These are phyloP conservation scores for Hortiboletus rubellus DNA, from an alignment of 1,284 basidiomycete species.

Conservation along the genomic window DNA sequence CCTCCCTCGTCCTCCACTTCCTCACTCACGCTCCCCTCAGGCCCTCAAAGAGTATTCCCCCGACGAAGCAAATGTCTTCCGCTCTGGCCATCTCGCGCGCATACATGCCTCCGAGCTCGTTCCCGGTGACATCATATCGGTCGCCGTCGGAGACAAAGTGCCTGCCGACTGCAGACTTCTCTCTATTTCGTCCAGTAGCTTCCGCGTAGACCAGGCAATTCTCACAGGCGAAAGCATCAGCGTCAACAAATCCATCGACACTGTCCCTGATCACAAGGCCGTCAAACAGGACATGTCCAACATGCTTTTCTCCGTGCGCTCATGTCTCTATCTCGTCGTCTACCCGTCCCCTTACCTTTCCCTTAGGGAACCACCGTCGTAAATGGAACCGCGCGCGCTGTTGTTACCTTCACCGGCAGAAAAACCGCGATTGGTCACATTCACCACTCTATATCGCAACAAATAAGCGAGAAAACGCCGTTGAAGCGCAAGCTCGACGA, in stretches of 20 bases:
- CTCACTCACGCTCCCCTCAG: slow-evolving; percentile 42
- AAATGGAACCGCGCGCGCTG: slow-evolving; percentile 81
- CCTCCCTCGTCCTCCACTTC: slow-evolving; percentile 4
- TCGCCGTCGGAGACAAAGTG: slow-evolving; percentile 92
- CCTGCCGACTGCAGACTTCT: slow-evolving; percentile 91
- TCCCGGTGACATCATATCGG: slow-evolving; percentile 87
- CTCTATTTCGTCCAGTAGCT: slow-evolving; percentile 87
- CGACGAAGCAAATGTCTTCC: slow-evolving; percentile 89
- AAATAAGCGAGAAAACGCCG: slow-evolving; percentile 92
- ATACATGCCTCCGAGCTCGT: slow-evolving; percentile 87
- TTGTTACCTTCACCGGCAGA: slow-evolving; percentile 85
- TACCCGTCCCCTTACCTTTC: neutral
- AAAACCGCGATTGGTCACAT: slow-evolving; percentile 93
- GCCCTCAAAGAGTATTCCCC: slow-evolving; percentile 94
- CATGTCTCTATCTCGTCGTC: neutral
- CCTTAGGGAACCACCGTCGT: slow-evolving; percentile 93
- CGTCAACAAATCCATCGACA: slow-evolving; percentile 75
- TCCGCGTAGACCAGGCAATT: slow-evolving; percentile 92
- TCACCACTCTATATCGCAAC: slow-evolving; percentile 88
- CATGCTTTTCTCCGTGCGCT: slow-evolving; percentile 81
- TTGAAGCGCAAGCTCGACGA: slow-evolving; percentile 95
- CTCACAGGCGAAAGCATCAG: slow-evolving; percentile 91
- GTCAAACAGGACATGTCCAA: slow-evolving; percentile 97
- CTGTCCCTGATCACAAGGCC: slow-evolving; percentile 69
- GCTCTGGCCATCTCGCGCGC: slow-evolving; percentile 68